Evolutionary conservation across 306 rosid genomes (phyloP), one percentile per base, ranked within the genome.

Genomic region (Sicyos baderoa): DNA sequence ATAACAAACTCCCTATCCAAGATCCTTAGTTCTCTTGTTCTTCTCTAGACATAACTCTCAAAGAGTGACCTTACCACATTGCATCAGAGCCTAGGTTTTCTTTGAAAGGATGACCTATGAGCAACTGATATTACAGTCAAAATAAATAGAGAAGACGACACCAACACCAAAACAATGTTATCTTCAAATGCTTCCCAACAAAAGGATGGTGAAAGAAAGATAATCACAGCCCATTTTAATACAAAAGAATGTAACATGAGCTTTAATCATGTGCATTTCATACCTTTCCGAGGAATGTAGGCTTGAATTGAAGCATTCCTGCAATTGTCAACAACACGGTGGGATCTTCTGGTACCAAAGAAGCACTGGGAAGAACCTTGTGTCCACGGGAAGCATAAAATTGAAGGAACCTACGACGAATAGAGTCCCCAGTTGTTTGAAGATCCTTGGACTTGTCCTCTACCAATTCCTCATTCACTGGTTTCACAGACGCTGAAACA

Each of bases 281-380:
- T 68, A 89, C 87, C 92, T 87, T 90, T 52, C 95, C 98, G 6
- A 93, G 91, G 76, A 93, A 93, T 72, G 86, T 84, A 54, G 93
- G 96, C 74, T 93, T 93, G 79, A 89, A 93, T 75, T 93, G 96
- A 82, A 93, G 95, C 98, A 93, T 93, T 44, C 98, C 95, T 35
- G 97, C 98, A 62, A 93, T 89, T n/a, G 97, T 93, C 70, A 93
- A 82, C 18, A 88, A 84, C 78, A 89, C 98, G 0, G 98, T 88
- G 56, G 98, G 95, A 65, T 87, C 96, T 77, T 93, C 95, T 10
- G 98, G 95, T 56, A 93, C 91, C 50, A 93, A 84, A 81, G 98
- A 93, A 50, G 97, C 70, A 78, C 98, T 88, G 27, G 96, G 95
- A 81, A 93, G 95, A 68, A 89, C 74, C 74, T 83, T 83, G 84